Evolutionary conservation across 1,139 yeast species (phyloP).

Genomic region (Debaryomyces sp.): DNA sequence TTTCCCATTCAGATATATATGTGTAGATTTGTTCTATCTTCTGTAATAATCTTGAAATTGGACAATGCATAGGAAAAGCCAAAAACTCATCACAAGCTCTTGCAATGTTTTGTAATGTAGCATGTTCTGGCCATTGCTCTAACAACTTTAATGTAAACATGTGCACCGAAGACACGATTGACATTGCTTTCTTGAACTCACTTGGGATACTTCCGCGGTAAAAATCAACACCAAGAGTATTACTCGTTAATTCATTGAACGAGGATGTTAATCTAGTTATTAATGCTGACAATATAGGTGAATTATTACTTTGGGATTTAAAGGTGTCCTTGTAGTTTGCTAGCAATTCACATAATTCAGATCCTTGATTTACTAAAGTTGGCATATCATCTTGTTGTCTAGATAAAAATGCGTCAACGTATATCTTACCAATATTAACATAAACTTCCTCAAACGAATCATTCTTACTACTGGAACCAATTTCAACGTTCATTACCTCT

Average conservation of each 20-base stretch:
- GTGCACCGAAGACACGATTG: constrained; percentile 51
- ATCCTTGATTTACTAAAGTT: constrained; percentile 45
- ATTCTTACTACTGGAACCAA: constrained; percentile 19
- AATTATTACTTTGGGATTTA: constrained; percentile 23
- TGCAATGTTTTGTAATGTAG: constrained; percentile 71
- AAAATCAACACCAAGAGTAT: constrained; percentile 52
- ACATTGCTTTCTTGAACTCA: constrained; percentile 65
- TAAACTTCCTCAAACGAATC: constrained; percentile 34
- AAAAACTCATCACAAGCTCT: constrained; percentile 72
- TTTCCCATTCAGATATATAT: constrained; percentile 88
- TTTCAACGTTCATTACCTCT: constrained; percentile 50
- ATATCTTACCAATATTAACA: constrained; percentile 30
- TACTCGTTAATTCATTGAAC: constrained; percentile 22
- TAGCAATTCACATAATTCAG: constrained; percentile 32
- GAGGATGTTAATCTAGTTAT: constrained; percentile 39
- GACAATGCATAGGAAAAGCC: constrained; percentile 61
- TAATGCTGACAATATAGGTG: constrained; percentile 46
- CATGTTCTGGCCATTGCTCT: constrained; percentile 93
- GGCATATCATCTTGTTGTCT: constrained; percentile 20
- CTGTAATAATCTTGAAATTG: constrained; percentile 76
- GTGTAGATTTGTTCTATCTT: constrained; percentile 88
- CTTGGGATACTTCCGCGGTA: constrained; percentile 65
- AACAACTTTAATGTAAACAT: constrained; percentile 52
- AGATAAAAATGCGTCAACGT: constrained; percentile 30
- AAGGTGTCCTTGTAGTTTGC: constrained; percentile 22